Evolutionary conservation across 2,329 filamentous ascomycete species (phyloP).

Genomic region (Aspergillus sp.): DNA sequence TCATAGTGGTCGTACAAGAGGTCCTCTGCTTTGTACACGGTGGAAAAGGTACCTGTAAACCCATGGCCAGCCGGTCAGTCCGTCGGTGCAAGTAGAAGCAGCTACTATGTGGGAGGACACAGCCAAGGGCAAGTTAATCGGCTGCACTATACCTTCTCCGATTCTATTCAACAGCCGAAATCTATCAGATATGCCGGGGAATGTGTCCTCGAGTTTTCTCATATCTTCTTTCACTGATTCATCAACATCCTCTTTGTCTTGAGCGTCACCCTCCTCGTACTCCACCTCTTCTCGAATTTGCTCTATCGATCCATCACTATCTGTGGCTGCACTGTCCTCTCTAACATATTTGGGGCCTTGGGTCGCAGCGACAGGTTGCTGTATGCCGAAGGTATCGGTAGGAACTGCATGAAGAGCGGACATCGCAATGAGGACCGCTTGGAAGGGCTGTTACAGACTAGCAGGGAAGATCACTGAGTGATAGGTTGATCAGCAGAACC

Average conservation of each 20-base stretch:
- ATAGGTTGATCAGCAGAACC: background rate
- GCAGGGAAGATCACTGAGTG: background rate
- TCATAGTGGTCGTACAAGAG: slow-evolving; percentile 78
- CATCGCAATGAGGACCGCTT: slow-evolving; percentile 23
- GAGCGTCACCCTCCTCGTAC: slow-evolving; percentile 30
- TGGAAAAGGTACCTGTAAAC: slow-evolving; percentile 86
- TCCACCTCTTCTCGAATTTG: slow-evolving; percentile 21
- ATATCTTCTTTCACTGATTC: slow-evolving; percentile 77
- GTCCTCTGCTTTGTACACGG: slow-evolving; percentile 98
- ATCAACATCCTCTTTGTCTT: slow-evolving; percentile 44
- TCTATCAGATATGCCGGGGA: slow-evolving; percentile 77
- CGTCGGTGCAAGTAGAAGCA: background rate
- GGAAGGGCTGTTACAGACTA: background rate
- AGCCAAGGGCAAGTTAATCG: background rate
- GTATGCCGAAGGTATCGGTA: slow-evolving; percentile 29
- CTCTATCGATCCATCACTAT: slow-evolving; percentile 20
- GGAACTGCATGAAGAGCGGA: slow-evolving; percentile 27
- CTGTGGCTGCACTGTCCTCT: slow-evolving; percentile 19
- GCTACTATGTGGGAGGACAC: background rate
- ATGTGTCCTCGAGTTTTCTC: slow-evolving; percentile 76
- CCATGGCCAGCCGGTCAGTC: background rate
- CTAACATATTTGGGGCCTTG: slow-evolving; percentile 20
- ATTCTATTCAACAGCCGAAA: slow-evolving; percentile 95
- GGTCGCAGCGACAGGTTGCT: slow-evolving; percentile 21
- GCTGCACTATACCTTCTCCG: slow-evolving; percentile 71